Base-by-base conservation (phyloP, 108 stramenopile genomes). In the Skeletonema tropicum region DNA sequence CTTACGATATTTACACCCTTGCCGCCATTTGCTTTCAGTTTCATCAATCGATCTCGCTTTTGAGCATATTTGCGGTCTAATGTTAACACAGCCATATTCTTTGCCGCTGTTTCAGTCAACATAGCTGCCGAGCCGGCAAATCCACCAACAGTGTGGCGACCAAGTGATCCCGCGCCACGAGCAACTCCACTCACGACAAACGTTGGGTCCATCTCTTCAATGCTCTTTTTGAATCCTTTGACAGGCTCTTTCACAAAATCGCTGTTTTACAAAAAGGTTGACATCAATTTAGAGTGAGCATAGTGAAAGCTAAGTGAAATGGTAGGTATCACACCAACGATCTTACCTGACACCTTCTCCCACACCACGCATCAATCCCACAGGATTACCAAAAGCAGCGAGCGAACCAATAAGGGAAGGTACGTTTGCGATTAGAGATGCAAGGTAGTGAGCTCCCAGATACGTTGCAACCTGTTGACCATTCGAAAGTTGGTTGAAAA, bases 61-160 rank as follows among this genome's bases (percentile, higher is more conserved):
- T 91, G 89, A n/a, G 90, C 91, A 73, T 95, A 97, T 52, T 92
- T 86, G 30, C 90, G 84, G 77, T 96, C 95, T 52, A 97, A 60
- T 10, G 97, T 93, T 38, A 96, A 58, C 4, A 90, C 92, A 1
- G 92, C 89, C 89, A 96, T 83, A 68, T 97, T 92, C 42, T 90
- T 91, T 19, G 88, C 80, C 67, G 89, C 80, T 8, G 89, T 94
- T 57, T 91, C 92, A 26, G 94, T 94, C 26, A 97, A 61, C 29
- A 89, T 66, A 2, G 90, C 87, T 6, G 93, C 94, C 2, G 93
- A 92, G 39, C 94, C 90, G 9, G 93, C 95, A 60, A 97, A 73
- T 19, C 97, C 97, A 38, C 97, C 95, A 17, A 97, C 92, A 11
- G 94, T 88, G 57, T 95, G 92, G 38, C 94, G 87, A 17, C 92